A percentile compares a stretch with the other conserved stretches of the same genome.
These are phyloP conservation scores for Tolypocladium sp. DNA, from an alignment of 2,329 filamentous ascomycete species.

Conservation along the genomic window DNA sequence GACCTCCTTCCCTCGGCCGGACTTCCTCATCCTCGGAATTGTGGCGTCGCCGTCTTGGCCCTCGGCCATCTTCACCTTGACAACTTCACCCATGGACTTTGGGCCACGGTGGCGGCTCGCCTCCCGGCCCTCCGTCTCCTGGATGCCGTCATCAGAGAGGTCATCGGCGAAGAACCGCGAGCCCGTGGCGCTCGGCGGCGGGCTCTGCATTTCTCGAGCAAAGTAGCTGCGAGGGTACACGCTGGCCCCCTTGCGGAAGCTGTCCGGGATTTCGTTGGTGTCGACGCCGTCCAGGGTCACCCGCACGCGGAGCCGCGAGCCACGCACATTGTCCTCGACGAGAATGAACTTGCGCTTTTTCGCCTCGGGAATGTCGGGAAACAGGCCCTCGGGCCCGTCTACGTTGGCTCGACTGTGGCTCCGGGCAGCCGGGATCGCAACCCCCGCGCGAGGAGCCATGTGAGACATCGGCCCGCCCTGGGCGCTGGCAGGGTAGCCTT, in stretches of 20 bases:
- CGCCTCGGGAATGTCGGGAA: slow-evolving; percentile 78
- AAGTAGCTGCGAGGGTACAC: slow-evolving; percentile 91
- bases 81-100: slow-evolving; percentile 29
- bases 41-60: slow-evolving; percentile 65
- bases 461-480: slow-evolving; percentile 55
- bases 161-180: slow-evolving; percentile 67
- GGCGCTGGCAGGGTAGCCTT: slow-evolving; percentile 41
- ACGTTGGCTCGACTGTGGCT: slow-evolving; percentile 34
- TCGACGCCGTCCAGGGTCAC: slow-evolving; percentile 91
- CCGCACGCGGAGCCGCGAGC: slow-evolving; percentile 74
- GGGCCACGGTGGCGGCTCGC: slow-evolving; percentile 24
- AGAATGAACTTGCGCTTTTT: slow-evolving; percentile 96
- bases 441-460: slow-evolving; percentile 32
- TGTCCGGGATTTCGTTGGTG: slow-evolving; percentile 92
- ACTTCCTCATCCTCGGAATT: slow-evolving; percentile 64
- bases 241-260: slow-evolving; percentile 80
- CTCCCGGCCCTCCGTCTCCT: slow-evolving; percentile 39
- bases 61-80: slow-evolving; percentile 56
- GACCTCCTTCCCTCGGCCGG: slow-evolving; percentile 71
- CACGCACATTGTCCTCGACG: slow-evolving; percentile 79
- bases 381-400: slow-evolving; percentile 61
- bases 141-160: slow-evolving; percentile 43
- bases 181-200: slow-evolving; percentile 66
- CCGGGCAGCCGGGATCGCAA: slow-evolving; percentile 23
- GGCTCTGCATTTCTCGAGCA: slow-evolving; percentile 84